These are phyloP conservation scores for Russula emetica DNA, from an alignment of 768 basidiomycete species.

Conservation along the genomic window DNA sequence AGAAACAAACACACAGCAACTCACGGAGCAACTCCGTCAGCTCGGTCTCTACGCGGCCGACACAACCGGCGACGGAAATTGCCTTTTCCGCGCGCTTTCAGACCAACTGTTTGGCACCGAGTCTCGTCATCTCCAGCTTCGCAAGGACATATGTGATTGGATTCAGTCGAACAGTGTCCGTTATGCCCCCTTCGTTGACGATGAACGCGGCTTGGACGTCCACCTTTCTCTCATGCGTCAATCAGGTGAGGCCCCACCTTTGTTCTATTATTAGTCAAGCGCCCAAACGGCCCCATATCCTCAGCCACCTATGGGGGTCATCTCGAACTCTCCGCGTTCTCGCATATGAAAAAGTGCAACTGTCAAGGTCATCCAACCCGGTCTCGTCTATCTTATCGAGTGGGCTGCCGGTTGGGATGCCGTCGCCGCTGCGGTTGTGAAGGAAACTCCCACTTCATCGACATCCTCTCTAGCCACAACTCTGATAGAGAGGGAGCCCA, in stretches of 20 bases:
- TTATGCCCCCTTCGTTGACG: constrained; percentile 86
- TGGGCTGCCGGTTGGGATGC: constrained; percentile 60
- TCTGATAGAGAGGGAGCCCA: constrained; percentile 30
- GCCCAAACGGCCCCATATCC: constrained; percentile 12
- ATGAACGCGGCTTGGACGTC: constrained; percentile 67
- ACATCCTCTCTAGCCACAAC: constrained; percentile 31
- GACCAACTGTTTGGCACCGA: constrained; percentile 83
- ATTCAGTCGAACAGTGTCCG: constrained; percentile 62
- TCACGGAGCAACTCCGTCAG: constrained; percentile 67
- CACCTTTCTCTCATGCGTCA: constrained; percentile 77
- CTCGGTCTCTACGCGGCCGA: constrained; percentile 84
- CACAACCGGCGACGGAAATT: constrained; percentile 89
- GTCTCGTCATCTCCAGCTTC: constrained; percentile 60
- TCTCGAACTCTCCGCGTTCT: constrained; percentile 89
- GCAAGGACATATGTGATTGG: constrained; percentile 79
- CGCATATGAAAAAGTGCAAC: constrained; percentile 71
- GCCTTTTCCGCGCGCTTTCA: constrained; percentile 84
- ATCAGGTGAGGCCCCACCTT: constrained; percentile 48
- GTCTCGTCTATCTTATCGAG: constrained; percentile 85
- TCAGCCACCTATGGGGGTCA: constrained; percentile 88
- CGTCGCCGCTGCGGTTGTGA: constrained; percentile 17
- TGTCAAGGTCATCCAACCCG: constrained; percentile 91
- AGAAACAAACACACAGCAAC: constrained; percentile 56
- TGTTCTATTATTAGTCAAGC: constrained; percentile 22
- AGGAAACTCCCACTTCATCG: constrained; percentile 28